Base-by-base conservation (phyloP, 2,329 filamentous ascomycete species). In the Colletotrichum viniferum region DNA sequence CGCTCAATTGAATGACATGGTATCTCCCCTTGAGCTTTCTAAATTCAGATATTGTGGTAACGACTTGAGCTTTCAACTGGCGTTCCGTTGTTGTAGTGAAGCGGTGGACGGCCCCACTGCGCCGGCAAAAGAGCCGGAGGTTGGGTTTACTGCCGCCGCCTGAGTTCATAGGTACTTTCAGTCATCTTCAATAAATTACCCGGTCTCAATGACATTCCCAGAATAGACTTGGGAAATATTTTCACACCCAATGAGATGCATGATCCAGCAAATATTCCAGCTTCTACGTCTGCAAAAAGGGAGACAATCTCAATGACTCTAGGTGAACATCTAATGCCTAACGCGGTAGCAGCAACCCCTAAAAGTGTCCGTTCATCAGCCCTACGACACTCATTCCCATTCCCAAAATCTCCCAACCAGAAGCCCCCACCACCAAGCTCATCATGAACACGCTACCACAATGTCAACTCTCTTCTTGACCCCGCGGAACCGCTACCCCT, bases 381-480 rank as follows among this genome's bases (percentile, higher is more conserved):
- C 48, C 58, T 62, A 65, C 38, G 4, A 65, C 14, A 18, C 38
- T 48, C 38, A 55, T 2, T 14, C 18, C 9, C 56, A 48, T 30
- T 48, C 36, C 14, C 32, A 7, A 21, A 60, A 18, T 30, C 24
- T 18, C 32, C 10, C 24, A n/a, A 6, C 3, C 21, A 48, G 12
- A 34, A 28, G 58, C 52, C 52, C 32, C 67, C 28, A n/a, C n/a
- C 38, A 61, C 0, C 34, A 70, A 26, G 18, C 4, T 16, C 36
- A 28, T 3, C 48, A 65, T 71, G 69, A 71, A 65, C 38, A 14
- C 32, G n/a, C 18, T 9, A 3, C 34, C 14, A 21, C 4, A 6
- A 34, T 18, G 32, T 48, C n/a, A 38, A 10, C 48, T n/a, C 62
- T 71, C 34, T 26, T 71, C 16, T 36, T 71, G n/a, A 71, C 32